Percentiles rank a stretch among this genome's conserved stretches.
phyloP scores from a whole-genome alignment of 164 flowering plant genomes.

The Houttuynia cordata region DNA sequence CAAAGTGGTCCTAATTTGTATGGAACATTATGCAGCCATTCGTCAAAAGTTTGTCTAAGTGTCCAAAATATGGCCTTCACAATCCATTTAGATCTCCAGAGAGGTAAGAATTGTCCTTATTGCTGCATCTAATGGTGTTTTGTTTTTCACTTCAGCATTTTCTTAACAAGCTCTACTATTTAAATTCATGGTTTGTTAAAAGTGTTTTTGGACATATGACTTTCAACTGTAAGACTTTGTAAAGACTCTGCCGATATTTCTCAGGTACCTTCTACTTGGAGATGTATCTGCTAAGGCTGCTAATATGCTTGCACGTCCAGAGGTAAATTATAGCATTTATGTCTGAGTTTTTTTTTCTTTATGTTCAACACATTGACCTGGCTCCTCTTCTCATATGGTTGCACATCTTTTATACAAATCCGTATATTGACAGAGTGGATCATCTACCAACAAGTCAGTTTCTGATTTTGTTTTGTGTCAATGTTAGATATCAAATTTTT shows the following conservation, averaged over 20 bases:
- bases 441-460: not conserved
- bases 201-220: not conserved
- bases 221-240: conserved; percentile 2
- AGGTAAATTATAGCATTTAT: conserved; percentile 27
- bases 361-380: not conserved
- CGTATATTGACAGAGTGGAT: not conserved
- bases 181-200: no score
- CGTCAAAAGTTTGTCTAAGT: conserved; percentile 85
- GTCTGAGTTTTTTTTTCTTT: not conserved
- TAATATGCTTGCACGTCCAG: conserved; percentile 71
- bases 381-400: not conserved
- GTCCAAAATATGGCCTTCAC: conserved; percentile 93
- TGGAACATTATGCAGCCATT: conserved; percentile 54
- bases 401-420: not conserved
- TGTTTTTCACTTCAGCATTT: not conserved
- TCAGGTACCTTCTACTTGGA: conserved; percentile 86
- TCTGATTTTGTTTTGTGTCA: not conserved
- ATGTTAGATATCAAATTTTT: conserved; percentile 70
- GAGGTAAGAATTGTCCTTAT: conserved; percentile 32
- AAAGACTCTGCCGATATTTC: conserved; percentile 3
- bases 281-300: conserved; percentile 81
- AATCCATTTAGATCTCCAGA: conserved; percentile 91
- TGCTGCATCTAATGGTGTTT: not conserved
- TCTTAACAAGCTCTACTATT: no score
- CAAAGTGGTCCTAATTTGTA: not conserved